Conservation (phyloP, 345 rosid genomes). For the Populus euphratica region DNA sequence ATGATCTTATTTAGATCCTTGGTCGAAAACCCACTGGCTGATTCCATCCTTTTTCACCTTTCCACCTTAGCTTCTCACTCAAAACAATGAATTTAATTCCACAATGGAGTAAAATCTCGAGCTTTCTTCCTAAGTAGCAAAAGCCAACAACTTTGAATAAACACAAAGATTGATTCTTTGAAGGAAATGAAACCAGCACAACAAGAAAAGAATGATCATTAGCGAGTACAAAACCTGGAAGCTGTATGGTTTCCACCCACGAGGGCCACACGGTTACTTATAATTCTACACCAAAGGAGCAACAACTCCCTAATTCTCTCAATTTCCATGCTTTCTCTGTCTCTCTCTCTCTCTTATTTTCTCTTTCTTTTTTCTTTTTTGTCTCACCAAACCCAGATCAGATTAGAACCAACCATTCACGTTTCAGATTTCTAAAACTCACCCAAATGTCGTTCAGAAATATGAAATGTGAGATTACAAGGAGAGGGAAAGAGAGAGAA, state of each 20-base stretch:
- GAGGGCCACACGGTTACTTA: slow-evolving; percentile 40
- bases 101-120: neutral
- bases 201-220: slow-evolving; percentile 8
- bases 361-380: neutral
- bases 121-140: slow-evolving; percentile 8
- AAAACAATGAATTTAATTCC: neutral
- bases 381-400: slow-evolving; percentile 12
- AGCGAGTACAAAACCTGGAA: slow-evolving; percentile 56
- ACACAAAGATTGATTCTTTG: slow-evolving; percentile 2
- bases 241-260: slow-evolving; percentile 72
- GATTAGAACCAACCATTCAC: neutral
- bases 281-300: slow-evolving; percentile 38
- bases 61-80: neutral
- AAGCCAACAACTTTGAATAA: slow-evolving; percentile 16
- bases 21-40: slow-evolving; percentile 16
- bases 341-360: neutral
- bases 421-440: neutral
- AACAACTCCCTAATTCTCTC: slow-evolving; percentile 43
- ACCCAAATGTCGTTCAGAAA: neutral
- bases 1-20: slow-evolving; percentile 19
- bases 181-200: slow-evolving; percentile 7
- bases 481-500: neutral
- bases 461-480: neutral
- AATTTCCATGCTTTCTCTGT: slow-evolving; percentile 29
- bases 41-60: slow-evolving; percentile 18